These are phyloP conservation scores for Acanthochlamys bracteata DNA, from an alignment of 106 monocot genomes.

Conservation along the genomic window DNA sequence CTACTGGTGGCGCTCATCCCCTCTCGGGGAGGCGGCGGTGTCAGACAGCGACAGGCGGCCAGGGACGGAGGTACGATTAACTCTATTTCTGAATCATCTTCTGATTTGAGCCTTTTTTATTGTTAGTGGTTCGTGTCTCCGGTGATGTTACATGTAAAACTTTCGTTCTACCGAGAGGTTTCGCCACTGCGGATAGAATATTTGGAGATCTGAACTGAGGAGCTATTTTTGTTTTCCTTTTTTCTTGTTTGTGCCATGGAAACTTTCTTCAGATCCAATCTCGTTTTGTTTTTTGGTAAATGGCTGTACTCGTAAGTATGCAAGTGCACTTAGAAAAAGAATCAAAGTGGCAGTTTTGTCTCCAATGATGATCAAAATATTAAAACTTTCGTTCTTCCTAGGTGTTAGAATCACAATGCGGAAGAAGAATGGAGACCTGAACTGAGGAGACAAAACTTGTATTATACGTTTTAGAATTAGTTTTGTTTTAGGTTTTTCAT, in stretches of 20 bases:
- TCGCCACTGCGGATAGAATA: slow-evolving; percentile 6
- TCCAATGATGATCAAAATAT: slow-evolving; percentile 18
- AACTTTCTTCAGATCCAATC: no score
- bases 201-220: slow-evolving; percentile 29
- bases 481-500: not conserved
- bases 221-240: not conserved
- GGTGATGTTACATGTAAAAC: not conserved
- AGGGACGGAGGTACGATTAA: no score
- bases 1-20: no score
- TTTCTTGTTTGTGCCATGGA: not conserved
- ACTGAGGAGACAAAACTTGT: slow-evolving; percentile 11
- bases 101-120: no score
- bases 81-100: no score
- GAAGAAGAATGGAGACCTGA: slow-evolving; percentile 23
- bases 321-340: not conserved
- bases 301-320: not conserved
- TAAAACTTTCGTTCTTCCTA: slow-evolving; percentile 28
- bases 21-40: no score
- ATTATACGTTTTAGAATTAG: not conserved
- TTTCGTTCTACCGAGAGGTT: slow-evolving; percentile 23
- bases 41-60: no score
- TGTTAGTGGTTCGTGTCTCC: not conserved
- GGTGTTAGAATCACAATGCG: slow-evolving; percentile 8
- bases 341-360: not conserved
- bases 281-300: not conserved